Percentiles rank a stretch among this genome's conserved stretches.
Conservation (phyloP, 768 basidiomycete genomes). For the Cyclocybe cylindracea region DNA sequence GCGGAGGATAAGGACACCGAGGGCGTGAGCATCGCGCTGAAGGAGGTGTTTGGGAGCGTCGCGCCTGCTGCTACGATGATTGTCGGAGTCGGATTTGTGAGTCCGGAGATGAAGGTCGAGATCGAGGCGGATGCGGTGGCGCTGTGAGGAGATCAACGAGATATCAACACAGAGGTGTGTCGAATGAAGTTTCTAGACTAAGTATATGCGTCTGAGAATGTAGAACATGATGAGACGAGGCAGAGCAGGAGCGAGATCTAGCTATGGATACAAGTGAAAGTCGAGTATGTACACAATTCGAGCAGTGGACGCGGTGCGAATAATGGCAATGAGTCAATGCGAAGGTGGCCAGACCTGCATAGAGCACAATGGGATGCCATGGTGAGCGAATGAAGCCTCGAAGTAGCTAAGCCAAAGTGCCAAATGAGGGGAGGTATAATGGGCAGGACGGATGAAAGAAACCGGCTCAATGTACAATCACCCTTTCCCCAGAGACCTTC, state of each 20-base stretch:
- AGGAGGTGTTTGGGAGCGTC: constrained; percentile 42
- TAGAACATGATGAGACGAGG: not conserved
- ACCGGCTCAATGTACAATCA: constrained; percentile 8
- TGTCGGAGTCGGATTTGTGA: constrained; percentile 46
- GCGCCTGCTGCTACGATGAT: constrained; percentile 56
- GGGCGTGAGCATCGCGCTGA: constrained; percentile 39
- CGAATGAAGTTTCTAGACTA: not conserved
- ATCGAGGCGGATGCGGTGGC: constrained; percentile 55
- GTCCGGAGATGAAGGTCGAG: constrained; percentile 51
- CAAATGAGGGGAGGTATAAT: not conserved
- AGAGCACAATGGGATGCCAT: too few species aligned
- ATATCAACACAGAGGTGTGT: not conserved
- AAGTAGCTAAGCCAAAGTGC: not conserved
- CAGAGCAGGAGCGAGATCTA: too few species aligned
- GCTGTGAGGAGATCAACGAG: constrained; percentile 10
- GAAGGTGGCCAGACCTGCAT: too few species aligned
- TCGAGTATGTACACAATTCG: too few species aligned
- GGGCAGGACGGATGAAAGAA: not conserved
- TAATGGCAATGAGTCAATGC: too few species aligned
- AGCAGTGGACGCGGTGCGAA: too few species aligned
- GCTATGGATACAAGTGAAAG: too few species aligned
- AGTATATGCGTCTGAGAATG: not conserved
- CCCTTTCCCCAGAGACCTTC: constrained; percentile 3
- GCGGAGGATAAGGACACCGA: constrained; percentile 37
- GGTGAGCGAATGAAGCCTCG: too few species aligned